These are phyloP conservation scores for Ajuga chamaepitys DNA, from an alignment of 257 asterid species.

Conservation along the genomic window DNA sequence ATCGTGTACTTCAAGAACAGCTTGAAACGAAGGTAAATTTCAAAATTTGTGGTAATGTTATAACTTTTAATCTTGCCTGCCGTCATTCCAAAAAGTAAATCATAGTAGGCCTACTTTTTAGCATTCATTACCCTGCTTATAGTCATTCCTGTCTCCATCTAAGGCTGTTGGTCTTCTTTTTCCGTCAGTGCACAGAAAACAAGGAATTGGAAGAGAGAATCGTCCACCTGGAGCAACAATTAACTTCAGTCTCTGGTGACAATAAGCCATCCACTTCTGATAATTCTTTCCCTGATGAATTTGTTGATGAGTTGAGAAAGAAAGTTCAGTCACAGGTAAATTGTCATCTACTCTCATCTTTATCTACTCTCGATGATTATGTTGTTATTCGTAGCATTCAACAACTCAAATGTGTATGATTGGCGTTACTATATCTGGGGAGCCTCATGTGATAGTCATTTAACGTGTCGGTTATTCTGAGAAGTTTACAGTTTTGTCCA, in stretches of 20 bases:
- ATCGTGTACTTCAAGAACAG: conserved; percentile 91
- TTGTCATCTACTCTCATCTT: too few species aligned
- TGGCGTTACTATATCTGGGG: background rate
- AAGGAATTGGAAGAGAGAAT: conserved; percentile 61
- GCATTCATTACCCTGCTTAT: conserved; percentile 2
- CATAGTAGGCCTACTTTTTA: background rate
- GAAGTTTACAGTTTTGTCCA: background rate
- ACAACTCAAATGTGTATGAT: background rate
- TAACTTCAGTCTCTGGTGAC: conserved; percentile 41
- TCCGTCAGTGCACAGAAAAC: conserved; percentile 65
- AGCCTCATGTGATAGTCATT: background rate
- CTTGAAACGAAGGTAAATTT: conserved; percentile 69
- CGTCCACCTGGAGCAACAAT: conserved; percentile 58
- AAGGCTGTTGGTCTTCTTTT: conserved; percentile 19
- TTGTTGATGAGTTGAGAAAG: conserved; percentile 53
- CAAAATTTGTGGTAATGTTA: background rate
- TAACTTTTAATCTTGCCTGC: background rate
- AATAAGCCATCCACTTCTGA: conserved; percentile 33
- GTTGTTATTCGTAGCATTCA: background rate
- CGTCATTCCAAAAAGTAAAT: background rate
- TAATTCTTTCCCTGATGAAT: conserved; percentile 46
- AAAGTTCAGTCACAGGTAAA: conserved; percentile 76
- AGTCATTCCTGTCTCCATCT: background rate
- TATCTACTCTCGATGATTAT: background rate
- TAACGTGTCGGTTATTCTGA: background rate